Base-by-base conservation (phyloP, 2,329 filamentous ascomycete genomes). In the Zasmidium angulare region DNA sequence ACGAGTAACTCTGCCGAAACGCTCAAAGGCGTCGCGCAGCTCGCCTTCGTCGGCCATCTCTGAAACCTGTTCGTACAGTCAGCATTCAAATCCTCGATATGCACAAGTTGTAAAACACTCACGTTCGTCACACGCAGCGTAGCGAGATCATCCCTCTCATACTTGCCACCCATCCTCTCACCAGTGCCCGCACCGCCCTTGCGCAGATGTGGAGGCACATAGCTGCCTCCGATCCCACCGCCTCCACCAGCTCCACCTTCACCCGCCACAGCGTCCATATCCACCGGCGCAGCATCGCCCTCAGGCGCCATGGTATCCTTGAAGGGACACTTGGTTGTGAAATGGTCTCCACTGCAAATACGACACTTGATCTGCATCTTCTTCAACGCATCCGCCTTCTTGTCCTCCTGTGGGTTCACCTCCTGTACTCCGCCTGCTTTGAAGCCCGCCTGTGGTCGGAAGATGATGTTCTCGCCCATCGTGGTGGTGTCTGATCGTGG, bases 341-440 rank as follows among this genome's bases (percentile, higher is more conserved):
- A 99, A 86, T 99, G 95, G 83, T 99, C 95, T 75, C 93, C 95
- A 76, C 88, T 90, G 82, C 95, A 99, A 76, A 99, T 98, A 84
- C 95, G 90, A 80, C 95, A 99, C 86, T 98, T 98, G 84, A 99
- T 96, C 83, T 97, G 96, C 86, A 97, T 96, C 82, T 97, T 93
- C 86, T 95, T 96, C 73, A 98, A 84, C 71, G 84, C 81, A 63
- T 84, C 82, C 75, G 86, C 84, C 78, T 87, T 83, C 74, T 89
- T 86, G 71, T 89, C 87, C 77, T 90, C 89, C 72, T 84, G 79
- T 71, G 87, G 86, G 80, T 65, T 71, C 76, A 80, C 79, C 71
- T 93, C 90, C 75, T 89, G 89, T 79, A 91, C 90, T 75, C 89
- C 88, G 68, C 90, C 90, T 73, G 90, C 87, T 82, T 93, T 93